Evolutionary conservation across 495 filamentous ascomycete species (phyloP), one percentile per base, ranked within the genome.

Genomic region (Penicillium lagena): DNA sequence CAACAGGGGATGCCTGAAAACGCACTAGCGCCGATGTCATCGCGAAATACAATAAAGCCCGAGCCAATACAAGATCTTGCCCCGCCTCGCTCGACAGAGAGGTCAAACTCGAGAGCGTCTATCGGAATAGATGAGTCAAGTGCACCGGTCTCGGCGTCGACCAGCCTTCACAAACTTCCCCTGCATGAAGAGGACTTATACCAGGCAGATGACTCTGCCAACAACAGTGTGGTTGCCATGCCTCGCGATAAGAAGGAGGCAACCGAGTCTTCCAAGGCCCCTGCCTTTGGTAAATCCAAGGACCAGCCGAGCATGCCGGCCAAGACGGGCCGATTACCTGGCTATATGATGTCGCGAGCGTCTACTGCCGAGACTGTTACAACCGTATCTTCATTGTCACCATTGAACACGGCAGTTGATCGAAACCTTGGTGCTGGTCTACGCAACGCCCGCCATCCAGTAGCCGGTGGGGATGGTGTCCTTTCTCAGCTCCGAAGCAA

Each of bases 401-500:
- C 58, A 8, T 36, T 67, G 30, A 62, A 69, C 34, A 67, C 67
- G 7, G 42, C 49, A 9, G 33, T 67, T 39, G 53, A 55, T 33
- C 43, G 48, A 11, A 33, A 42, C 22, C 17, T 47, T 34, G 36
- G 46, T n/a, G 45, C 51, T 35, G 54, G 51, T 39, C 47, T 40
- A 22, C 54, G 47, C 13, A 51, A 45, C 10, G 57, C 48, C 40
- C 64, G 50, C 11, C 54, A 42, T 13, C 58, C 48, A 27, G 42
- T 22, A 42, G 29, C 35, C 29, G 56, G 47, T 31, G 46, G 48
- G 27, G 62, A 67, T 39, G 54, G 60, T 35, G 60, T 58, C 29
- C 45, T 64, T 29, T 61, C 61, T 11, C 62, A 88, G 55, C 78
- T 89, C 65, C 75, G 84, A 45, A 90, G 87, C 55, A 88, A 86